phyloP scores from a whole-genome alignment of 2,329 filamentous ascomycete genomes.

The Tolypocladium album region DNA sequence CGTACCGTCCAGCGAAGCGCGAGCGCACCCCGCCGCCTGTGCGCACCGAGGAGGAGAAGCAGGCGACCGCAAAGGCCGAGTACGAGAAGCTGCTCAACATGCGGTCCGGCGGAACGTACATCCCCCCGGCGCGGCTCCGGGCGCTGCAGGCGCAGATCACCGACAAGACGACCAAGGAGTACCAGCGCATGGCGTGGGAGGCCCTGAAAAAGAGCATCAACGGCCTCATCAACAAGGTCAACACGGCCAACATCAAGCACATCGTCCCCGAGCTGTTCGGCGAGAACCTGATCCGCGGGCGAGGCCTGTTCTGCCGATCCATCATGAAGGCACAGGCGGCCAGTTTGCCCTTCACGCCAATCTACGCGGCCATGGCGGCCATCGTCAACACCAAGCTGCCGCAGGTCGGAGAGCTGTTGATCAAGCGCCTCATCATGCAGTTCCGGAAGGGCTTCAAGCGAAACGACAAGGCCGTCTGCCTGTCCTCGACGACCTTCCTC shows the following conservation, averaged over 20 bases:
- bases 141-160: slow-evolving; percentile 95
- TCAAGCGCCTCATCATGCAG: slow-evolving; percentile 77
- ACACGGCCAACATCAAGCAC: slow-evolving; percentile 93
- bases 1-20: slow-evolving; percentile 32
- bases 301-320: slow-evolving; percentile 86
- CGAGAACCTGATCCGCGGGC: slow-evolving; percentile 85
- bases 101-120: slow-evolving; percentile 92
- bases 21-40: slow-evolving; percentile 24
- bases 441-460: slow-evolving; percentile 93
- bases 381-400: slow-evolving; percentile 97
- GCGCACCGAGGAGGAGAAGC: slow-evolving; percentile 70
- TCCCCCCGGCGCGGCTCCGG: slow-evolving; percentile 80
- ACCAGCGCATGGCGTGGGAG: slow-evolving; percentile 98
- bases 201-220: slow-evolving; percentile 98
- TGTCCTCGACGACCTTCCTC: slow-evolving; percentile 87
- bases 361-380: slow-evolving; percentile 90
- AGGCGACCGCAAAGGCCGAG: slow-evolving; percentile 80
- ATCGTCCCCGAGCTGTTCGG: slow-evolving; percentile 94
- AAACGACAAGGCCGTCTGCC: slow-evolving; percentile 93
- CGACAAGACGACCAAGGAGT: slow-evolving; percentile 92
- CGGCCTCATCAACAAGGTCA: slow-evolving; percentile 98
- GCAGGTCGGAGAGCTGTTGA: slow-evolving; percentile 81
- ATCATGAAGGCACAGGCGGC: slow-evolving; percentile 99
- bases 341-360: slow-evolving; percentile 89
- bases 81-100: slow-evolving; percentile 87